phyloP scores from a whole-genome alignment of 495 filamentous ascomycete genomes.

The Rostrohypoxylon terebratum region DNA sequence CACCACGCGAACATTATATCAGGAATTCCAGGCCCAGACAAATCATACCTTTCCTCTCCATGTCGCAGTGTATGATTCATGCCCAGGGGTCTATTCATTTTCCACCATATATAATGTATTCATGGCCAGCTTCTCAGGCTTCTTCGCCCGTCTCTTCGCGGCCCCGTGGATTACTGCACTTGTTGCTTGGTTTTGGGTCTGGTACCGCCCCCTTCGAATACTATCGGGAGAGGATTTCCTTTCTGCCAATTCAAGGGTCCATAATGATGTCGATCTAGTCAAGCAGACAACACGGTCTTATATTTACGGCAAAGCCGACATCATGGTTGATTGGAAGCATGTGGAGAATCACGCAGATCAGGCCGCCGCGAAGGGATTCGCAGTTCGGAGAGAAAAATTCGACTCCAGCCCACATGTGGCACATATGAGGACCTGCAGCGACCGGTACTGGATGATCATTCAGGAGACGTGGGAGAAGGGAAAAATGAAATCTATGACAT shows the following conservation, averaged over 20 bases:
- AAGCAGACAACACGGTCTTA: conserved; percentile 56
- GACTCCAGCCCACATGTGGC: conserved; percentile 56
- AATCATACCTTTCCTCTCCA: conserved; percentile 48
- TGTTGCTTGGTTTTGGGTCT: conserved; percentile 48
- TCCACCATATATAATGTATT: conserved; percentile 44
- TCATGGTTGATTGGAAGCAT: conserved; percentile 54
- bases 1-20: conserved; percentile 46
- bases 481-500: not conserved
- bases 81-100: conserved; percentile 53
- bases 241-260: conserved; percentile 35
- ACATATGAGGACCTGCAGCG: conserved; percentile 53
- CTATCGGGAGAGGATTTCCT: conserved; percentile 49
- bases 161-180: conserved; percentile 49
- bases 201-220: conserved; percentile 39
- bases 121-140: conserved; percentile 37
- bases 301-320: conserved; percentile 56
- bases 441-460: conserved; percentile 58
- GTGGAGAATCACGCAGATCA: conserved; percentile 56
- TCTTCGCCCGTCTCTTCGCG: conserved; percentile 28
- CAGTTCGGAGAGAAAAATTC: conserved; percentile 53
- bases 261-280: conserved; percentile 48
- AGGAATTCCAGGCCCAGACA: conserved; percentile 35
- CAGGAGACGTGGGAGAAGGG: conserved; percentile 52
- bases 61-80: conserved; percentile 55
- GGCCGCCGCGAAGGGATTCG: conserved; percentile 49